Evolutionary conservation across 2,329 filamentous ascomycete genomes (phyloP), one percentile per base, ranked within the genome.

Genomic region (Ophiocordyceps sinensis): DNA sequence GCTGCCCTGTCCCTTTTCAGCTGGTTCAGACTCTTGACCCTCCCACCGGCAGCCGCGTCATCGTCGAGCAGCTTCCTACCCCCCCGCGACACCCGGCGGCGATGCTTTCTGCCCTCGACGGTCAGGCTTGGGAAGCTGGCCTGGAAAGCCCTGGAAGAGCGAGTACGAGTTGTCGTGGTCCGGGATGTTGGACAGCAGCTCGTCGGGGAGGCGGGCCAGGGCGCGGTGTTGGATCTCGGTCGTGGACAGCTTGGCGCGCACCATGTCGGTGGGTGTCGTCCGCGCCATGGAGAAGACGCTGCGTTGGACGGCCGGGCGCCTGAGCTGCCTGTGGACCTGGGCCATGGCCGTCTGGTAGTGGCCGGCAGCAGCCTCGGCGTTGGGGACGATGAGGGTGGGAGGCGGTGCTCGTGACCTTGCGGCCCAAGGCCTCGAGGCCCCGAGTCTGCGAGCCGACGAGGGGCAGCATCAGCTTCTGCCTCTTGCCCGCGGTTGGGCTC

Each of bases 191-290:
- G 70, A 69, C 37, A 98, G 75, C 50, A 98, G 74, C 46, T 95
- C 88, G 62, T 98, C 89, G 39, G 91, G 79, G 30, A 98, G 70
- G 57, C 84, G 88, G 36, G 86, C 80, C 42, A 96, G 66, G 38
- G 91, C 91, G 49, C 91, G 84, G 52, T 94, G 88, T 62, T 94
- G 87, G 52, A 96, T 96, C 66, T 98, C 91, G 49, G 77, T 71
- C 17, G 85, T 83, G 35, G 87, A 95, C 52, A 98, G 79, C 56
- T 83, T 89, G 45, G 85, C 89, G 51, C 91, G 85, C 51, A 96
- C 85, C 40, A 98, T 71, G 56, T 98, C 89, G 49, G 86, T 85
- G n/a, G 91, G 91, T 3, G 85, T 87, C 11, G 88, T 89, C 62
- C 82, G 82, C 40, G 89, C 81, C 64, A 96, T 82, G 46, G 86